phyloP scores from a whole-genome alignment of 129 eudicot species.

The Chrysanthemum makinoi region DNA sequence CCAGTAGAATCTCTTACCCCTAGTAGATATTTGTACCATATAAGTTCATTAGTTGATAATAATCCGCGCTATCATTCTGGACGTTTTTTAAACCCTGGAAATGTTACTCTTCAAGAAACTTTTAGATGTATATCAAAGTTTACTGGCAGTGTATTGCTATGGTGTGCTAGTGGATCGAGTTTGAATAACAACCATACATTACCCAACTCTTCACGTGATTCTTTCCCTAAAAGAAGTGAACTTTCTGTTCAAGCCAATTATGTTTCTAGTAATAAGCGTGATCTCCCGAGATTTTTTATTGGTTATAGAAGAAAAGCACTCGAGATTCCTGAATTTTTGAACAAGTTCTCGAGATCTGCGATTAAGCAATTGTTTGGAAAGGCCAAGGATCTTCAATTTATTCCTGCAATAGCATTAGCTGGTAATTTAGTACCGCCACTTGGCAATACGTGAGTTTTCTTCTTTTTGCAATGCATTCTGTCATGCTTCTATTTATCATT shows the following conservation, averaged over 20 bases:
- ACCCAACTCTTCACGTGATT: no score
- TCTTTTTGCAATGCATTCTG: background rate
- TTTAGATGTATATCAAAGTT: conserved; percentile 56
- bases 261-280: conserved; percentile 24
- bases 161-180: conserved; percentile 54
- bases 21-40: conserved; percentile 40
- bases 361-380: conserved; percentile 41
- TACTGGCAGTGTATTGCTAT: conserved; percentile 50
- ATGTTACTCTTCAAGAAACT: conserved; percentile 59
- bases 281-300: conserved; percentile 37
- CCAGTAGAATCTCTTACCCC: conserved; percentile 58
- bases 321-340: conserved; percentile 41
- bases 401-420: conserved; percentile 65
- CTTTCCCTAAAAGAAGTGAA: conserved; percentile 22
- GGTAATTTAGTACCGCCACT: conserved; percentile 70
- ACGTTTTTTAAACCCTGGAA: conserved; percentile 49
- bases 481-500: background rate
- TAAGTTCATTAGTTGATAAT: conserved; percentile 62
- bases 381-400: conserved; percentile 48
- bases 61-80: conserved; percentile 44
- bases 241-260: conserved; percentile 30
- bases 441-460: conserved; percentile 52
- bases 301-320: conserved; percentile 42
- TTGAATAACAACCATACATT: conserved; percentile 12
- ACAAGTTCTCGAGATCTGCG: conserved; percentile 54